Conservation (phyloP, 371 early-diverging fungal genomes). For the Mortierella sp. region DNA sequence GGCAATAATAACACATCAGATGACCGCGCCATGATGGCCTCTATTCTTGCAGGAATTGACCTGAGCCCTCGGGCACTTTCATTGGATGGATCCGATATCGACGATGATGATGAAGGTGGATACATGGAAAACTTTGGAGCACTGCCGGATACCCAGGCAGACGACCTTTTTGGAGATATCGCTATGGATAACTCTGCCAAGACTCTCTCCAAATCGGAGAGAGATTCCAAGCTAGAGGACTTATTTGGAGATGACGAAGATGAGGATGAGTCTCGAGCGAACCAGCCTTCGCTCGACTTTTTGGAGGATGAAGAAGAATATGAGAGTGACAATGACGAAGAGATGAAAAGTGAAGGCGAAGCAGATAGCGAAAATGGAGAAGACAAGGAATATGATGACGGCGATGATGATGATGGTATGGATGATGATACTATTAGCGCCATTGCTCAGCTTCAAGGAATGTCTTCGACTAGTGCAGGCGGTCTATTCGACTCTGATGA, state of each 20-base stretch:
- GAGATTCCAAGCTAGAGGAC: constrained; percentile 45
- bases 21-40: constrained; percentile 52
- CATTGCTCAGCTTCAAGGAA: constrained; percentile 39
- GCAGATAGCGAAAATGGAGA: constrained; percentile 25
- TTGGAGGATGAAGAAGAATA: constrained; percentile 34
- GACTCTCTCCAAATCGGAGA: constrained; percentile 14
- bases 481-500: constrained; percentile 54
- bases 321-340: constrained; percentile 23
- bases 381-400: constrained; percentile 18
- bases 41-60: constrained; percentile 48
- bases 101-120: constrained; percentile 21
- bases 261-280: constrained; percentile 13
- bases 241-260: constrained; percentile 49
- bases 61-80: constrained; percentile 44
- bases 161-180: constrained; percentile 47
- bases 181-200: constrained; percentile 1
- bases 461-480: constrained; percentile 24
- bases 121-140: constrained; percentile 39
- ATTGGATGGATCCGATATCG: constrained; percentile 42
- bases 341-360: constrained; percentile 15
- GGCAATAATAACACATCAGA: constrained; percentile 15
- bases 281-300: constrained; percentile 25
- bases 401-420: constrained; percentile 25
- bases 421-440: constrained; percentile 43
- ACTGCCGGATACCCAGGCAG: constrained; percentile 35